Percentiles rank a stretch among this genome's conserved stretches.
These are phyloP conservation scores for Hymenoscyphus repandus DNA, from an alignment of 2,329 filamentous ascomycete genomes.

Conservation along the genomic window DNA sequence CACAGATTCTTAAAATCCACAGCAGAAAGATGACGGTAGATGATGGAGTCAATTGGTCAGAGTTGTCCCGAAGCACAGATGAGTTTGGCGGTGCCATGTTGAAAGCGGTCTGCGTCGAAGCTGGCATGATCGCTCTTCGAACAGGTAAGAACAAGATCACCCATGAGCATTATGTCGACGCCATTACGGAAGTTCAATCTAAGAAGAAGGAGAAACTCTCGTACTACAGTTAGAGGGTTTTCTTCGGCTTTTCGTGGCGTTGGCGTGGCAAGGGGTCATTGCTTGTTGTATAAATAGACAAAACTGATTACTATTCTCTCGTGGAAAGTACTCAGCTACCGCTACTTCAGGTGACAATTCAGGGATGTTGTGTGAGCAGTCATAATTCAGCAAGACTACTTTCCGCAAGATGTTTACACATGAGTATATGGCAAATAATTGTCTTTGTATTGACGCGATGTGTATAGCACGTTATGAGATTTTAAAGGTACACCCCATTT, in stretches of 20 bases:
- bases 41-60: slow-evolving; percentile 88
- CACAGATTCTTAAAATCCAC: slow-evolving; percentile 96
- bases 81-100: slow-evolving; percentile 97
- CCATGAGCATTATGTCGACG: slow-evolving; percentile 98
- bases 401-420: no score
- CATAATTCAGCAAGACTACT: no score
- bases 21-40: slow-evolving; percentile 98
- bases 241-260: background rate
- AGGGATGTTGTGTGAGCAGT: background rate
- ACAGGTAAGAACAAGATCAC: slow-evolving; percentile 94
- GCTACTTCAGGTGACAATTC: background rate
- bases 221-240: background rate
- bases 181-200: slow-evolving; percentile 65
- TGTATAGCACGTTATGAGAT: no score
- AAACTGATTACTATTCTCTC: background rate
- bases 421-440: no score
- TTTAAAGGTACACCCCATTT: no score
- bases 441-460: no score
- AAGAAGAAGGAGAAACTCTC: slow-evolving; percentile 4
- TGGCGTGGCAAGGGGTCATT: background rate
- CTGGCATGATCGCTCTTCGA: slow-evolving; percentile 95
- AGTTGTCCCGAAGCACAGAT: slow-evolving; percentile 92
- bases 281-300: slow-evolving; percentile 3
- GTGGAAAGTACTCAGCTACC: background rate
- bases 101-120: slow-evolving; percentile 98